Base-by-base conservation (phyloP, 169 alveolate species). In the Plasmodium malariae region DNA sequence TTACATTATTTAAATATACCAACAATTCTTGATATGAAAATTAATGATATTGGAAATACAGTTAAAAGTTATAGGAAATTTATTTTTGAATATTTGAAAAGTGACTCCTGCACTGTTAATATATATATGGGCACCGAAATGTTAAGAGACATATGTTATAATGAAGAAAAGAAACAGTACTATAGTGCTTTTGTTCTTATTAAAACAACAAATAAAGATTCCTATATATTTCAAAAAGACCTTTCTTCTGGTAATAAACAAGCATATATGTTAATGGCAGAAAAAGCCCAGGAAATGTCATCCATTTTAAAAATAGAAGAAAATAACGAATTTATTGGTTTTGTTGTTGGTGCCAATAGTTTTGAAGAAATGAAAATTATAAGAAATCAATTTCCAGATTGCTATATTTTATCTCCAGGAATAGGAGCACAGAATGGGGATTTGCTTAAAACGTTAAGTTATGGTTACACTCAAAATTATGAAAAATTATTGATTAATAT, bases 341-440 rank as follows among this genome's bases (percentile, higher is more conserved):
- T 88, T 76, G 89, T 88, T 43, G 80, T 88, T 36, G 96, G 96
- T 37, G 69, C 96, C 24, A 93, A 89, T 30, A 85, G 94, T 73
- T 80, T 76, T 62, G 96, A 92, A 37, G 96, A 78, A 55, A 86
- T 93, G 80, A 73, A 74, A 57, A 88, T 36, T 5, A 88, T 93
- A 24, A 68, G 96, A 70, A 62, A 80, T 28, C 28, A 45, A 26
- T 89, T 92, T 65, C 95, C 93, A 37, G 93, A 93, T 24, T 74
- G 86, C 54, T 72, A 85, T 68, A 80, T 94, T 57, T 63, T 94
- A 55, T 71, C 92, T 71, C 96, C 96, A 26, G 96, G 96, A 19
- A 55, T 94, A 51, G 96, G 96, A 7, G 93, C 95, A 7, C 96
- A 94, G 92, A 94, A 94, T 43, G 96, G 95, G 9, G 95, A 94